A percentile compares a stretch with the other conserved stretches of the same genome.
Evolutionary conservation across 2,329 filamentous ascomycete species (phyloP).

Genomic region (Leptographium lundbergii): DNA sequence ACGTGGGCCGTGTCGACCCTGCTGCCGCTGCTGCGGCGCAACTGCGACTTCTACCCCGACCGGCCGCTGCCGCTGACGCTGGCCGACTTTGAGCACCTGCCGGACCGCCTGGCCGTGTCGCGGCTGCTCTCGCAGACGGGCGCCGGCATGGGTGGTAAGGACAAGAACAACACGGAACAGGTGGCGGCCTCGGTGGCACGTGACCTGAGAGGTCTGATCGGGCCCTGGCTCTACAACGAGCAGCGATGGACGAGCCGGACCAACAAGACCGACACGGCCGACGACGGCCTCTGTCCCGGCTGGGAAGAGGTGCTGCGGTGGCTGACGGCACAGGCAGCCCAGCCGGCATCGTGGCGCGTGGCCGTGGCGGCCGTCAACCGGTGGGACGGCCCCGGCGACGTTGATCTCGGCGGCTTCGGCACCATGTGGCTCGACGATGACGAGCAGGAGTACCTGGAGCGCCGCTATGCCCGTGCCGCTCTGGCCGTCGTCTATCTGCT

Average conservation of each 20-base stretch:
- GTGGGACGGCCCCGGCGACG: conserved; percentile 62
- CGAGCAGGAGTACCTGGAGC: conserved; percentile 45
- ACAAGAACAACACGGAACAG: neutral
- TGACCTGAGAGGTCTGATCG: conserved; percentile 55
- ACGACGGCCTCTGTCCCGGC: conserved; percentile 34
- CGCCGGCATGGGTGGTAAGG: conserved; percentile 18
- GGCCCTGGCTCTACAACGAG: conserved; percentile 61
- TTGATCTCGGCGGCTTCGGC: conserved; percentile 51
- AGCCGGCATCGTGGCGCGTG: conserved; percentile 43
- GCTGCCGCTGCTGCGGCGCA: conserved; percentile 55
- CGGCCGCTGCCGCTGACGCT: conserved; percentile 37
- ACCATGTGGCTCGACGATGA: conserved; percentile 46
- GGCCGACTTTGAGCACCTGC: conserved; percentile 48
- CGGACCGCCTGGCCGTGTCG: conserved; percentile 45
- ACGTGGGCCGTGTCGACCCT: conserved; percentile 58
- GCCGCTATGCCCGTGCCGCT: conserved; percentile 53
- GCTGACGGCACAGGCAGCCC: conserved; percentile 46
- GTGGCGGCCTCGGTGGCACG: conserved; percentile 32
- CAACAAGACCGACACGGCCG: neutral
- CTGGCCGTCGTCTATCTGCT: conserved; percentile 57
- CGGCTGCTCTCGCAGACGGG: conserved; percentile 48
- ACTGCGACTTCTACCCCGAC: conserved; percentile 55
- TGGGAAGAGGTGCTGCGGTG: conserved; percentile 61
- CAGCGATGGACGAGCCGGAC: conserved; percentile 33
- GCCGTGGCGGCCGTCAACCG: conserved; percentile 51